These are phyloP conservation scores for Wickerhamiella shivajii DNA, from an alignment of 805 yeast genomes.

Conservation along the genomic window DNA sequence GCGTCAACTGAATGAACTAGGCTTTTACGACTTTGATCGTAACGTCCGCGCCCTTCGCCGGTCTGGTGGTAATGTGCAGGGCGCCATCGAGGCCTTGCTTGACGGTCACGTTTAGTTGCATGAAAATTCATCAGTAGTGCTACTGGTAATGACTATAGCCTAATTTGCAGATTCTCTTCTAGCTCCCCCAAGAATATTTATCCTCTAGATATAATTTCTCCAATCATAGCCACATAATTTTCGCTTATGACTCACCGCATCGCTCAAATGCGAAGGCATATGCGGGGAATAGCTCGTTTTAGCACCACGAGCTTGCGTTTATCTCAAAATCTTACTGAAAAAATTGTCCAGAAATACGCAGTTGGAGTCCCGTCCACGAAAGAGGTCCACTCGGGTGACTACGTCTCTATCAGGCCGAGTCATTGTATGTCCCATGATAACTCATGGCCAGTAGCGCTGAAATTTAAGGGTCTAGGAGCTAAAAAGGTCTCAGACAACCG, in stretches of 20 bases:
- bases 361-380: slow-evolving; percentile 71
- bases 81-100: slow-evolving; percentile 79
- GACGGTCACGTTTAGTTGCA: slow-evolving; percentile 36
- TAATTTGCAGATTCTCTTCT: too few relatives aligned
- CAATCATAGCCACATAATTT: background rate
- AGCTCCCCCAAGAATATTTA: too few relatives aligned
- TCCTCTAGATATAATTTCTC: background rate
- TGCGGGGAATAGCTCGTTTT: too few relatives aligned
- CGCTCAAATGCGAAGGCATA: slow-evolving; percentile 3
- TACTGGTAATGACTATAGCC: too few relatives aligned
- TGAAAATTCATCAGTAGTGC: background rate
- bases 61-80: slow-evolving; percentile 94
- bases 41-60: slow-evolving; percentile 86
- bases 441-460: slow-evolving; percentile 98
- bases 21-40: slow-evolving; percentile 81
- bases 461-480: slow-evolving; percentile 92
- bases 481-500: slow-evolving; percentile 63
- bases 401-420: slow-evolving; percentile 86
- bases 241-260: slow-evolving; percentile 7
- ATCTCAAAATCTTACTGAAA: slow-evolving; percentile 79
- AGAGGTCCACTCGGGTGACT: slow-evolving; percentile 76
- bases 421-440: slow-evolving; percentile 99
- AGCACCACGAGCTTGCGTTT: background rate
- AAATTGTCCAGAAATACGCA: slow-evolving; percentile 86
- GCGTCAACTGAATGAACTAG: slow-evolving; percentile 68